Conservation (phyloP, 176 grass and related monocot genomes). For the Carex scoparia region DNA sequence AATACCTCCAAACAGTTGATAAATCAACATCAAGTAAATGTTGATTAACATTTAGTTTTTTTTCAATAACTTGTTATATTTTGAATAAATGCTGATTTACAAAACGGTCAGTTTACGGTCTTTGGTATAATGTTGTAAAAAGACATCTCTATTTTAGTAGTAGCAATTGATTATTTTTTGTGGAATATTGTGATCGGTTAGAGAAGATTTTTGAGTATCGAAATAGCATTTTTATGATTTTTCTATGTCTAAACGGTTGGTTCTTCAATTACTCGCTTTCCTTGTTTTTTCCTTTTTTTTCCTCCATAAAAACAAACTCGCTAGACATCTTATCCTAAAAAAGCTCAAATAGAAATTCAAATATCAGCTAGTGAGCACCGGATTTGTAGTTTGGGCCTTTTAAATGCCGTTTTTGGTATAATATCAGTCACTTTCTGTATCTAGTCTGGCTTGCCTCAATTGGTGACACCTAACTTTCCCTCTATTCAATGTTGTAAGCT, state of each 20-base stretch:
- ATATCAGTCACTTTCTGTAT: not conserved
- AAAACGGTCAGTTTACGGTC: not conserved
- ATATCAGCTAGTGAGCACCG: not conserved
- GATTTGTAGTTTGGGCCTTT: constrained; percentile 12
- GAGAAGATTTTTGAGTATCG: not conserved
- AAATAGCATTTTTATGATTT: not conserved
- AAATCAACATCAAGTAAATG: not conserved
- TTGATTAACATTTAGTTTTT: not conserved
- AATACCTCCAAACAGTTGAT: not conserved
- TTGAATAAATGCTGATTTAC: not conserved
- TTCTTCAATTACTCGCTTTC: not conserved
- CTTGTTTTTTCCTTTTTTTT: not conserved
- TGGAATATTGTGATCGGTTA: not conserved
- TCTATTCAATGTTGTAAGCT: not conserved
- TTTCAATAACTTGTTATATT: not conserved
- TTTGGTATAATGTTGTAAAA: not conserved
- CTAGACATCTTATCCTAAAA: not conserved
- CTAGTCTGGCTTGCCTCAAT: constrained; percentile 4
- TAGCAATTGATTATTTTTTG: not conserved
- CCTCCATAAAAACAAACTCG: not conserved
- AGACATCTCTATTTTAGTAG: not conserved
- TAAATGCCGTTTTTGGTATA: constrained; percentile 11
- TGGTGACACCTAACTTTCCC: constrained; percentile 5
- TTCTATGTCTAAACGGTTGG: not conserved
- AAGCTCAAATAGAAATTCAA: not conserved